Evolutionary conservation across 106 monocot genomes (phyloP).

Genomic region (Dendrobium nobile): DNA sequence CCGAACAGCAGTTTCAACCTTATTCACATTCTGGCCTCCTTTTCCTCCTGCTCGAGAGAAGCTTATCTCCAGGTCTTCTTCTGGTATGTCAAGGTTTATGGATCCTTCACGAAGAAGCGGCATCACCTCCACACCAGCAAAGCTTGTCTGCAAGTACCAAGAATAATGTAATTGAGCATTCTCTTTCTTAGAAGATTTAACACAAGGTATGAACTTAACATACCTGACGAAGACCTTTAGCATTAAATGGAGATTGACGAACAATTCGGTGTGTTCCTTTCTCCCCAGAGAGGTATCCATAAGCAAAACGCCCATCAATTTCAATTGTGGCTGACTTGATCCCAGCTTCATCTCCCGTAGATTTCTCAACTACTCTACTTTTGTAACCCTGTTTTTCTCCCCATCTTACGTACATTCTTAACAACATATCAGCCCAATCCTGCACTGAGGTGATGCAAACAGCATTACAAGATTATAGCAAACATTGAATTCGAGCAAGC

Average conservation of each 20-base stretch:
- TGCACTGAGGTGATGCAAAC: conserved; percentile 60
- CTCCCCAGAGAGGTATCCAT: conserved; percentile 94
- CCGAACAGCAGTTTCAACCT: conserved; percentile 95
- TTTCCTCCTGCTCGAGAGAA: conserved; percentile 85
- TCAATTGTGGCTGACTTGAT: conserved; percentile 92
- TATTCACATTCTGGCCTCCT: conserved; percentile 98
- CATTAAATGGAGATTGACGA: conserved; percentile 94
- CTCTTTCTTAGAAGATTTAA: background rate
- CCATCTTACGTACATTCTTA: conserved; percentile 92
- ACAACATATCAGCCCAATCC: conserved; percentile 99
- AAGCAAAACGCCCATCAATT: conserved; percentile 90
- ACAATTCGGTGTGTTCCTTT: conserved; percentile 97
- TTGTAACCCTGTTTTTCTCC: conserved; percentile 87
- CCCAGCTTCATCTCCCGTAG: conserved; percentile 92
- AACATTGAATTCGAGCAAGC: background rate
- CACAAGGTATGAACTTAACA: background rate
- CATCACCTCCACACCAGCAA: conserved; percentile 97
- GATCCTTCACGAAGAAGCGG: conserved; percentile 94
- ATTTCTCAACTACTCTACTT: conserved; percentile 87
- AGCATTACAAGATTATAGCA: conserved; percentile 22
- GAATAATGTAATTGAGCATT: background rate
- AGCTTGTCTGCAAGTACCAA: conserved; percentile 58
- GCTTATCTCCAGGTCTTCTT: conserved; percentile 88
- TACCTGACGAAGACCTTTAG: conserved; percentile 99
- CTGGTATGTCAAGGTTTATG: conserved; percentile 76